Evolutionary conservation across 495 filamentous ascomycete genomes (phyloP), one percentile per base, ranked within the genome.

Genomic region (Penicillium samsonianum): DNA sequence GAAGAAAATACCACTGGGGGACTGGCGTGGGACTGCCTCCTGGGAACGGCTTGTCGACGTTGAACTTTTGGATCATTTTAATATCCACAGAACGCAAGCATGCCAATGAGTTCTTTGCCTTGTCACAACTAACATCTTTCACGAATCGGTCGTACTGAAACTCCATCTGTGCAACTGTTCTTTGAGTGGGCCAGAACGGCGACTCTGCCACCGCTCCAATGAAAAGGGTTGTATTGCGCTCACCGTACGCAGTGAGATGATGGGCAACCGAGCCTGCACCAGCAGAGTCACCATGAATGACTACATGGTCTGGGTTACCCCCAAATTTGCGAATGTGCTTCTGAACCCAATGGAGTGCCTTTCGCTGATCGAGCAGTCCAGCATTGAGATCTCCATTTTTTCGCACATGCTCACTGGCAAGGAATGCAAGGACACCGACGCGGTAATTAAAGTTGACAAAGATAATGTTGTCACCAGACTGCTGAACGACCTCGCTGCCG

Each of bases 361-460:
- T 30, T 2, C 28, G 28, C 28, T 30, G 28, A 30, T 30, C 28
- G 28, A 30, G 28, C 7, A 30, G 28, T 10, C 28, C 28, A 30
- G 9, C 28, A 30, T 30, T 30, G 28, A 30, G 28, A 10, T 30
- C 28, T 8, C 28, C 28, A 30, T 30, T 30, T 30, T 10, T 8
- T 8, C 28, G 28, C 28, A 30, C 28, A 9, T 10, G 28, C 17
- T 84, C 74, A 58, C 84, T 82, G 0, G 88, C 85, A 0, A 91
- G 76, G 57, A 90, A 90, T 0, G 89, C 89, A 58, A 83, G 82
- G 0, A 83, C 72, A 0, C 88, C 87, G n/a, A 90, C 85, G 1
- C 89, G 84, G 61, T 90, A 90, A 62, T 90, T 91, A 72, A 91
- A 84, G 57, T 82, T 87, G 7, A 92, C 84, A 35, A 90, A 74